These are phyloP conservation scores for Populus hybrid DNA, from an alignment of 441 rosid genomes.

Conservation along the genomic window DNA sequence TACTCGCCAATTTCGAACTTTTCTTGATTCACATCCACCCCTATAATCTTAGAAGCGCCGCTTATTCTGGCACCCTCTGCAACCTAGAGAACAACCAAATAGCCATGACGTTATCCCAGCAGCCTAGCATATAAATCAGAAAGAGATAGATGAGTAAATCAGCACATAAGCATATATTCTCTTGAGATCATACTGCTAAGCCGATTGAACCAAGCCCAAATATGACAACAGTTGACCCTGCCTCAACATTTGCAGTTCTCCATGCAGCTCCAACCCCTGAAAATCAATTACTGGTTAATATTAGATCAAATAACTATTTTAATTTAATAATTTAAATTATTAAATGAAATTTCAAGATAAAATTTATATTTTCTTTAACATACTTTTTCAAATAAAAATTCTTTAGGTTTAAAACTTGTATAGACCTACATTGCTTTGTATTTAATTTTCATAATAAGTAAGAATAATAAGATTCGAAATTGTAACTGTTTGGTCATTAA, in stretches of 20 bases:
- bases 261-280: conserved; percentile 87
- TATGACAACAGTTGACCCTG: conserved; percentile 81
- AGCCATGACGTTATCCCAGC: background rate
- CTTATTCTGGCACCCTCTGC: conserved; percentile 78
- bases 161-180: background rate
- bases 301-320: accelerated
- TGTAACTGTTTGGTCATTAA: too few species aligned
- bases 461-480: too few species aligned
- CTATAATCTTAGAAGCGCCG: conserved; percentile 73
- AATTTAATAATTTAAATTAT: too few species aligned
- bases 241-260: conserved; percentile 75
- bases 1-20: conserved; percentile 64
- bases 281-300: background rate
- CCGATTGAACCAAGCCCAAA: conserved; percentile 88
- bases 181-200: conserved; percentile 54
- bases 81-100: conserved; percentile 44
- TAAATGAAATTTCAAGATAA: too few species aligned
- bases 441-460: too few species aligned
- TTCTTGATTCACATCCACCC: conserved; percentile 60
- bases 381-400: accelerated
- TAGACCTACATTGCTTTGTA: too few species aligned
- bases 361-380: too few species aligned
- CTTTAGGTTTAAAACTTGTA: too few species aligned
- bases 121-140: background rate
- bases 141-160: background rate